phyloP scores from a whole-genome alignment of 2,329 filamentous ascomycete species.

The Aspergillus texensis region DNA sequence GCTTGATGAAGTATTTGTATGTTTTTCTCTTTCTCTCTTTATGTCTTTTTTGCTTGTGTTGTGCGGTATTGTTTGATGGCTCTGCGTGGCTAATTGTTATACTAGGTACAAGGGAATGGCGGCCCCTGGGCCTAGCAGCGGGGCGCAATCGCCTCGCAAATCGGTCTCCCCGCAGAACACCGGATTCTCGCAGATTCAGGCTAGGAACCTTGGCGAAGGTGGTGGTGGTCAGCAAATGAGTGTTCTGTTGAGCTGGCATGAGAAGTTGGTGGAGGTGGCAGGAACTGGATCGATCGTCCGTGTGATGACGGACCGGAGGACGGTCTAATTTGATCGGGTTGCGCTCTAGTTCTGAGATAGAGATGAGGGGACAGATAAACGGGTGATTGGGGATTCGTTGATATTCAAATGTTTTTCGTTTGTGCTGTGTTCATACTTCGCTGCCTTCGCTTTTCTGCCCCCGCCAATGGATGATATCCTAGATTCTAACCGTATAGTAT shows the following conservation, averaged over 20 bases:
- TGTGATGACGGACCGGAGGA: conserved; percentile 95
- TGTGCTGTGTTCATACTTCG: conserved; percentile 1
- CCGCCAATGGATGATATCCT: conserved; percentile 2
- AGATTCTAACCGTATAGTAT: conserved; percentile 7
- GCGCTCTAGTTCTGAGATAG: not conserved
- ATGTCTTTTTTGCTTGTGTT: not conserved
- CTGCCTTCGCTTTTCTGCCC: conserved; percentile 6
- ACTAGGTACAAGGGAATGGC: conserved; percentile 89
- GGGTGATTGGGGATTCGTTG: not conserved
- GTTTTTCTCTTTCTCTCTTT: conserved; percentile 37
- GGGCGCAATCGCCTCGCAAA: conserved; percentile 53
- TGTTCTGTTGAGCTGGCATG: conserved; percentile 95
- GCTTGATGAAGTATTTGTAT: conserved; percentile 97
- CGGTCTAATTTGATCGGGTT: conserved; percentile 58
- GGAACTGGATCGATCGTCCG: conserved; percentile 90
- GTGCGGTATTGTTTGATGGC: not conserved
- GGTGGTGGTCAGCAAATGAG: conserved; percentile 90
- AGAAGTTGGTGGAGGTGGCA: conserved; percentile 94
- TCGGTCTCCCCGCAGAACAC: conserved; percentile 73
- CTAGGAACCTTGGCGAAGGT: conserved; percentile 59
- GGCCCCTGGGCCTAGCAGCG: conserved; percentile 37
- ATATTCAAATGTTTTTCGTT: conserved; percentile 1
- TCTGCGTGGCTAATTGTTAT: conserved; percentile 3
- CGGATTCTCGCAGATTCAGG: conserved; percentile 81
- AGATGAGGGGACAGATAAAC: conserved; percentile 2